phyloP scores from a whole-genome alignment of 1,284 basidiomycete genomes.

The Heterobasidion occidentale region DNA sequence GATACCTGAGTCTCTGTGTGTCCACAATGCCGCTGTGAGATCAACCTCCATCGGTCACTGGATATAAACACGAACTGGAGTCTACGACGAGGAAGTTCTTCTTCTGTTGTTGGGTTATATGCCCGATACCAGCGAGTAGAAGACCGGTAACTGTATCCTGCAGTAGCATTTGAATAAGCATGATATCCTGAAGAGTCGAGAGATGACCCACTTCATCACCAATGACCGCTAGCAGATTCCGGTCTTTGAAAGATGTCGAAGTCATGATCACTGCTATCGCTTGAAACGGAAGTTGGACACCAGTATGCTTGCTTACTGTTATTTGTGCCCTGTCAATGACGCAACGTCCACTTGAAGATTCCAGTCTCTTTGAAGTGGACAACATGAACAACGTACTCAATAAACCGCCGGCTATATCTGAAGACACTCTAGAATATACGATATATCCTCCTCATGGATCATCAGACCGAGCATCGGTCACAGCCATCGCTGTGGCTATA shows the following conservation, averaged over 20 bases:
- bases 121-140: slow-evolving; percentile 86
- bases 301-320: neutral
- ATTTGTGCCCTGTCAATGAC: neutral
- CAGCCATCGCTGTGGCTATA: slow-evolving; percentile 66
- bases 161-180: neutral
- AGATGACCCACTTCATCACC: slow-evolving; percentile 76
- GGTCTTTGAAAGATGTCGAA: slow-evolving; percentile 65
- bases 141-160: slow-evolving; percentile 95
- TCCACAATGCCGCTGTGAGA: neutral
- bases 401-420: slow-evolving; percentile 67
- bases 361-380: neutral
- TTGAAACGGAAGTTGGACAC: neutral
- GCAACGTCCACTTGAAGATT: neutral
- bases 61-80: slow-evolving; percentile 48
- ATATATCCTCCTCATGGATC: slow-evolving; percentile 51
- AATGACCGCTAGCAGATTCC: slow-evolving; percentile 86
- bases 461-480: slow-evolving; percentile 52
- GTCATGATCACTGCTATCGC: slow-evolving; percentile 19
- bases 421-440: slow-evolving; percentile 76
- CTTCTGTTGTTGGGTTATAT: slow-evolving; percentile 81
- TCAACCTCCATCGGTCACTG: neutral
- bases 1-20: slow-evolving; percentile 81
- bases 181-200: neutral
- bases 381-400: slow-evolving; percentile 46
- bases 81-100: slow-evolving; percentile 97